phyloP scores from a whole-genome alignment of 306 rosid genomes.

The Cicer yamashitae region DNA sequence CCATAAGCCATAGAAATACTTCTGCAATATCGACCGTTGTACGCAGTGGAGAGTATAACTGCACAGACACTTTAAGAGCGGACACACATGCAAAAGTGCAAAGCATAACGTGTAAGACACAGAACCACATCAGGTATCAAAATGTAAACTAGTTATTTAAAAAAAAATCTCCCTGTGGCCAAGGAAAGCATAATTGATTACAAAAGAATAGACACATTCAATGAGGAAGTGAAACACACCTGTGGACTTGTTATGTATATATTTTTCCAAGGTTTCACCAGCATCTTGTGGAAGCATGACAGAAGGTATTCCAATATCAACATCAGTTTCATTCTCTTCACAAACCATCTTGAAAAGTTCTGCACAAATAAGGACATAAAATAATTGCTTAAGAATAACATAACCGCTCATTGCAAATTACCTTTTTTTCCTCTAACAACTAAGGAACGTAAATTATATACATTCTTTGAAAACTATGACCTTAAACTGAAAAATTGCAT shows the following conservation, averaged over 20 bases:
- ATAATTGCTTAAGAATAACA: slow-evolving; percentile 25
- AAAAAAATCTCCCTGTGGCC: background rate
- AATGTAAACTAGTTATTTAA: slow-evolving; percentile 16
- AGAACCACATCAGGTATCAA: slow-evolving; percentile 34
- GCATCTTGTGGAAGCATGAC: slow-evolving; percentile 96
- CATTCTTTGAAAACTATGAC: slow-evolving; percentile 14
- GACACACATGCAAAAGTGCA: slow-evolving; percentile 42
- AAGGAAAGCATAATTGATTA: slow-evolving; percentile 30
- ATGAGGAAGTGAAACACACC: slow-evolving; percentile 52
- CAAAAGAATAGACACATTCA: slow-evolving; percentile 30
- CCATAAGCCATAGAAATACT: slow-evolving; percentile 98
- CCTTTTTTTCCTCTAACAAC: slow-evolving; percentile 13
- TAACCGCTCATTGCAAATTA: slow-evolving; percentile 31
- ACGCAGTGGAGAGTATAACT: slow-evolving; percentile 88
- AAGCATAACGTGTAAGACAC: slow-evolving; percentile 16
- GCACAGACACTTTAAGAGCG: slow-evolving; percentile 76
- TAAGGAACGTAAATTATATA: slow-evolving; percentile 22
- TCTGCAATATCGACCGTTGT: slow-evolving; percentile 89
- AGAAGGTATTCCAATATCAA: slow-evolving; percentile 76
- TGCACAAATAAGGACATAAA: slow-evolving; percentile 47
- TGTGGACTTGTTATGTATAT: slow-evolving; percentile 54
- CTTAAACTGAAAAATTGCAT: slow-evolving; percentile 37
- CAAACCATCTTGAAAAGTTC: slow-evolving; percentile 99
- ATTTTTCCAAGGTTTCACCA: slow-evolving; percentile 63
- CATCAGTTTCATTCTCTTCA: slow-evolving; percentile 72